Base-by-base conservation (phyloP, 495 filamentous ascomycete species). In the Neurospora sp. region DNA sequence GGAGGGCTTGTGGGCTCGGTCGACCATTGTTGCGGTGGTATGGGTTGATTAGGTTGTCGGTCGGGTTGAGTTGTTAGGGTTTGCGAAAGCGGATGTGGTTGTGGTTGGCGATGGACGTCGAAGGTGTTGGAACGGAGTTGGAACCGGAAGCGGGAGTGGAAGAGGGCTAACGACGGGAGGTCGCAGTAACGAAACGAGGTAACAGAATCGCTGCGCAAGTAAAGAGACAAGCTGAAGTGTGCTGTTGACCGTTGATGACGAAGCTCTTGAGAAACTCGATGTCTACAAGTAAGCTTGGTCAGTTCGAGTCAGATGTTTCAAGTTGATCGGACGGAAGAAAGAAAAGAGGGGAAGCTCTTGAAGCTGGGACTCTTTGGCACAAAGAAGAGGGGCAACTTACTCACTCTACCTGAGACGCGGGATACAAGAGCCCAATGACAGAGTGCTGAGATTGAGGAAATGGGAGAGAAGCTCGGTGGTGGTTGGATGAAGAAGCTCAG, bases 1-100 rank as follows among this genome's bases (percentile, higher is more conserved):
- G 69, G 90, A 83, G 39, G 95, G 94, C 79, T 94, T 96, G 81
- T 96, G 92, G 71, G 86, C 86, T 79, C 95, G 91, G 76, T 94
- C 93, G 85, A 97, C 94, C 89, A 91, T 92, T 73, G 70, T 85
- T 42, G 20, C 5, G 46, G 69, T 72, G 23, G 54, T 31, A 31
- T 76, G 54, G 39, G 18, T 46, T 40, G 40, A n/a, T 40, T 69
- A 39, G 35, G 72, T 74, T 20, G 42, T 69, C 14, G 27, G 4
- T 69, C 4, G 20, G 38, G n/a, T 69, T 39, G 9, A 23, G 35
- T 20, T 44, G 70, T 46, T 54, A 1, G 10, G 20, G 49, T 11
- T 60, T 60, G 23, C 6, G 49, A 31, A 27, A 31, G 49, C 49
- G 49, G 49, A 62, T 62, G 49, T 31, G 54, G 54, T 62, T 62